A percentile compares a stretch with the other conserved stretches of the same genome.
These are phyloP conservation scores for Cyamopsis tetragonoloba DNA, from an alignment of 306 rosid species.

Conservation along the genomic window DNA sequence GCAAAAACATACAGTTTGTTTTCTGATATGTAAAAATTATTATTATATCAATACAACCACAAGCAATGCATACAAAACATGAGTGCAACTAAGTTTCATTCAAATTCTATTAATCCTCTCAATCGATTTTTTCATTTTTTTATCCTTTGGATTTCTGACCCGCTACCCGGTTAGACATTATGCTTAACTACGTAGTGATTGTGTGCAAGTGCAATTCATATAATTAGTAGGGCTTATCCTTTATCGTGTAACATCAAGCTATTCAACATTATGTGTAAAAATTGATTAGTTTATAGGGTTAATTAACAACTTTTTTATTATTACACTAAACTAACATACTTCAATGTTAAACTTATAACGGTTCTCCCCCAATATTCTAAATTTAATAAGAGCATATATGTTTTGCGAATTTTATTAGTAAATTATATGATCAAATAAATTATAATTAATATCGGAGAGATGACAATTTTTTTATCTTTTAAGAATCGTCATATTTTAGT, in stretches of 20 bases:
- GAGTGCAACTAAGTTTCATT: background rate
- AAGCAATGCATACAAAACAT: slow-evolving; percentile 16
- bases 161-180: background rate
- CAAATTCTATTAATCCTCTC: background rate
- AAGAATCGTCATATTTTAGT: no score
- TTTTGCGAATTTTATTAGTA: no score
- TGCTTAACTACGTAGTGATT: background rate
- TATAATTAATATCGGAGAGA: no score
- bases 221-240: background rate
- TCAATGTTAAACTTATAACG: no score
- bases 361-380: no score
- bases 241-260: background rate
- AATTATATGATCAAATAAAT: no score
- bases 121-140: slow-evolving; percentile 10
- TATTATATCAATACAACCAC: background rate
- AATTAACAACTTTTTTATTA: no score
- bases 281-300: no score
- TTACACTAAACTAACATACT: no score
- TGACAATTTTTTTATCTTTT: no score
- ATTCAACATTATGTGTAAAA: no score
- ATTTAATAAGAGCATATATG: no score
- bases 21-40: slow-evolving; percentile 45
- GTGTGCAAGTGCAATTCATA: background rate
- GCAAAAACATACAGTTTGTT: slow-evolving; percentile 60
- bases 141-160: background rate